These are phyloP conservation scores for Passalora sequoiae DNA, from an alignment of 2,329 filamentous ascomycete species.

Conservation along the genomic window DNA sequence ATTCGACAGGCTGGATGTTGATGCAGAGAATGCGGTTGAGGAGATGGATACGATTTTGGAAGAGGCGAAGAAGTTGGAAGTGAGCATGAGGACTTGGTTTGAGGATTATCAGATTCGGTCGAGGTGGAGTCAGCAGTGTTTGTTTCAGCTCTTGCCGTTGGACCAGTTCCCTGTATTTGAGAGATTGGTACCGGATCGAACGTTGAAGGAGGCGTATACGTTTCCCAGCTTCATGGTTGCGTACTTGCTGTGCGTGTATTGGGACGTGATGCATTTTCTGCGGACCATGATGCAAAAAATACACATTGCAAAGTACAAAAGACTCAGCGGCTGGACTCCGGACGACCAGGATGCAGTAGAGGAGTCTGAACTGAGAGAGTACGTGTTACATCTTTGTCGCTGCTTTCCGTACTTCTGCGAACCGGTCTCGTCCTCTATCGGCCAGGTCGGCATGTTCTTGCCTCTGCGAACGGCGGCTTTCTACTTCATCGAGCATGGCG, in stretches of 20 bases:
- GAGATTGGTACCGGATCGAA: constrained; percentile 22
- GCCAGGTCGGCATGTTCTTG: constrained; percentile 30
- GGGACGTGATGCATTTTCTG: constrained; percentile 30
- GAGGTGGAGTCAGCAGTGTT: constrained; percentile 6
- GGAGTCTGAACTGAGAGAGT: constrained; percentile 25
- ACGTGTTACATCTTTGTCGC: constrained; percentile 26
- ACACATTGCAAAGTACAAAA: constrained; percentile 19
- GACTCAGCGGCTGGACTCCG: constrained; percentile 21
- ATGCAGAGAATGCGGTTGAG: constrained; percentile 2
- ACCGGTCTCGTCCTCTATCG: constrained; percentile 26
- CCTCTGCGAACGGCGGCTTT: constrained; percentile 27
- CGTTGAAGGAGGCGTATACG: constrained; percentile 23
- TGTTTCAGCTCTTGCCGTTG: constrained; percentile 19
- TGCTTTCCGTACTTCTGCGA: constrained; percentile 30
- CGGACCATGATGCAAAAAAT: constrained; percentile 23
- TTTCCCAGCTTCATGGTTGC: constrained; percentile 29
- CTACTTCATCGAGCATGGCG: constrained; percentile 26
- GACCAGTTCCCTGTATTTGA: constrained; percentile 26
- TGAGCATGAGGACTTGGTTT: constrained; percentile 24
- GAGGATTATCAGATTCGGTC: constrained; percentile 17
- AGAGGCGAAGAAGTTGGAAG: constrained; percentile 21
- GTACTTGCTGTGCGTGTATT: constrained; percentile 30
- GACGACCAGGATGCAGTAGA: constrained; percentile 14
- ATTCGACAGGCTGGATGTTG: constrained; percentile 21
- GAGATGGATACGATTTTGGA: constrained; percentile 20